Evolutionary conservation across 225 moss, liverwort and hornwort genomes (phyloP).

Genomic region (Bryoerythrophyllum caledonicum): DNA sequence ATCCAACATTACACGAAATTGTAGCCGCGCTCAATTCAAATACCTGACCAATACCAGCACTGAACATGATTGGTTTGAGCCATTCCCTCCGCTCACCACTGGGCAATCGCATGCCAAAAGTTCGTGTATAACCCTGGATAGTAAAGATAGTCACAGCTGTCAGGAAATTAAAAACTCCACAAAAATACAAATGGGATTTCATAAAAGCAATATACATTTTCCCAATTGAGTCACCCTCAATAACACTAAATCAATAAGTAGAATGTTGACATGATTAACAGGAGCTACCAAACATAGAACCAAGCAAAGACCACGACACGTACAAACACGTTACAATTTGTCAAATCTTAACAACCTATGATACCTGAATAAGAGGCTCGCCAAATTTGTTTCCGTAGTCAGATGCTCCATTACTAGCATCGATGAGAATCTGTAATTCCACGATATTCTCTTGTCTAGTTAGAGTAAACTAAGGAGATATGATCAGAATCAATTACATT

Average conservation of each 20-base stretch:
- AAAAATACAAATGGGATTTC: neutral
- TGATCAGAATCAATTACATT: neutral
- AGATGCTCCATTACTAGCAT: constrained; percentile 98
- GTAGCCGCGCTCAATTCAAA: constrained; percentile 3
- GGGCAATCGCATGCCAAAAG: constrained; percentile 91
- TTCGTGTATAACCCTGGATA: constrained; percentile 89
- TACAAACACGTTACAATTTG: constrained; percentile 1
- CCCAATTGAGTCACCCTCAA: neutral
- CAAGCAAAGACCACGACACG: constrained; percentile 1
- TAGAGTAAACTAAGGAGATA: neutral
- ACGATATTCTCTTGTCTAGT: constrained; percentile 10
- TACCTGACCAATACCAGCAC: constrained; percentile 94
- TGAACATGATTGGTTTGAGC: constrained; percentile 99
- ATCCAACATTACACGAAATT: constrained; percentile 12
- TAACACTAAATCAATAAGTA: constrained; percentile 3
- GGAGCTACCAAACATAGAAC: constrained; percentile 1
- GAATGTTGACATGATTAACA: neutral
- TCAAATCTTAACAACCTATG: neutral
- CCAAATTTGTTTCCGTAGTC: constrained; percentile 99
- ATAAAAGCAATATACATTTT: neutral
- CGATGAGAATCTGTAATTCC: constrained; percentile 83
- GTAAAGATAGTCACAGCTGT: neutral
- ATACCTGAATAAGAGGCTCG: constrained; percentile 95
- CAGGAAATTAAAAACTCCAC: constrained; percentile 1
- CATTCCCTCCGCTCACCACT: constrained; percentile 98